Percentiles rank a stretch among this genome's conserved stretches.
Conservation (phyloP, 2,329 filamentous ascomycete species). For the Incumbomyces lentus region DNA sequence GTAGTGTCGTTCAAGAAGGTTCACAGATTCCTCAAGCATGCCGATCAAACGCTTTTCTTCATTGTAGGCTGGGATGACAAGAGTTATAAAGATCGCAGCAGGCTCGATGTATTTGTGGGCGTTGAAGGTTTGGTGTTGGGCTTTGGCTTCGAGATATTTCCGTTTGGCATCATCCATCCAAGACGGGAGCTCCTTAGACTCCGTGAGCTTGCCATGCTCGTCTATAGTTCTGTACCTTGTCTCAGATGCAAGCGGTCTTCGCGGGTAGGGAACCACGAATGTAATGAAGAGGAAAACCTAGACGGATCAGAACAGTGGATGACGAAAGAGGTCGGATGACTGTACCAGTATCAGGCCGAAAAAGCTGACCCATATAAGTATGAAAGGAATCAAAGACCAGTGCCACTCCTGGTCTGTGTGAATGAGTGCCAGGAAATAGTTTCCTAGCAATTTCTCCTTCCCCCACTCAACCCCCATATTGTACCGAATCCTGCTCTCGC, state of each 20-base stretch:
- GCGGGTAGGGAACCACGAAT: conserved; percentile 70
- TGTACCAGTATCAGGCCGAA: conserved; percentile 13
- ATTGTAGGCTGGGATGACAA: conserved; percentile 93
- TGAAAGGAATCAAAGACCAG: conserved; percentile 18
- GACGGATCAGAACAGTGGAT: conserved; percentile 1
- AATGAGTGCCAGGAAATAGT: conserved; percentile 1
- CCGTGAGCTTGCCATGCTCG: conserved; percentile 49
- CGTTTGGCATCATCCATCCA: conserved; percentile 74
- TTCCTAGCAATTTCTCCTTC: neutral
- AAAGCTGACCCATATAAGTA: conserved; percentile 18
- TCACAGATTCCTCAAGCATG: conserved; percentile 84
- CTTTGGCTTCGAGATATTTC: conserved; percentile 36
- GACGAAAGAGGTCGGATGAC: conserved; percentile 5
- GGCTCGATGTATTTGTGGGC: conserved; percentile 51
- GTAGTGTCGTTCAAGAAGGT: conserved; percentile 70
- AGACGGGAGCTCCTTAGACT: conserved; percentile 57
- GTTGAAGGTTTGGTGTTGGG: conserved; percentile 23
- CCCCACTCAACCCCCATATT: conserved; percentile 6
- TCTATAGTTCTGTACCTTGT: conserved; percentile 73
- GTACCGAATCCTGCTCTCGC: neutral
- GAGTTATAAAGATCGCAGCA: conserved; percentile 73
- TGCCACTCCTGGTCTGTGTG: conserved; percentile 6
- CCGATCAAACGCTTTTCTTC: conserved; percentile 72
- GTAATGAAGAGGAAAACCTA: conserved; percentile 60
- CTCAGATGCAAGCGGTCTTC: conserved; percentile 62